A percentile compares a stretch with the other conserved stretches of the same genome.
Conservation (phyloP, 345 rosid species). For the Ricinus communis region DNA sequence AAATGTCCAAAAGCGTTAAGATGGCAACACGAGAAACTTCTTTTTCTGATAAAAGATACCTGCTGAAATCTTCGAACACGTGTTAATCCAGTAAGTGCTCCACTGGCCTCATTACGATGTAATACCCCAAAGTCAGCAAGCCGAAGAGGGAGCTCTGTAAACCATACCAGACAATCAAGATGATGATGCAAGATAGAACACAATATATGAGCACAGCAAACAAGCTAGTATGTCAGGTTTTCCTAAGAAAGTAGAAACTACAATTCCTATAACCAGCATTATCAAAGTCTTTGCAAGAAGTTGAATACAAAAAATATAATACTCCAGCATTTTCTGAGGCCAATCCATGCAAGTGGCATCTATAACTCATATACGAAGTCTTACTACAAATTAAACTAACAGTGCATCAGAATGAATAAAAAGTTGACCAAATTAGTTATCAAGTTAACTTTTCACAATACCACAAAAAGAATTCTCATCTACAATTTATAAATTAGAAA, state of each 20-base stretch:
- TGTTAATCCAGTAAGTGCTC: slow-evolving; percentile 91
- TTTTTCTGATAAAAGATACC: slow-evolving; percentile 42
- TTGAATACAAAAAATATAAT: not conserved
- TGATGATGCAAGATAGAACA: not conserved
- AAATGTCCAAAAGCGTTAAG: not conserved
- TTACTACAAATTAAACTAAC: not conserved
- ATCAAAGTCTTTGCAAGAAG: not conserved
- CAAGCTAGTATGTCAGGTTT: not conserved
- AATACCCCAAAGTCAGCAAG: slow-evolving; percentile 95
- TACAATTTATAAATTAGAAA: not conserved
- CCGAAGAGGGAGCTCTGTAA: slow-evolving; percentile 84
- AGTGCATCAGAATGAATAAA: not conserved
- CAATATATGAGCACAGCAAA: not conserved
- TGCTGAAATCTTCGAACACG: slow-evolving; percentile 98
- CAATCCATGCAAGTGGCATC: too few species aligned
- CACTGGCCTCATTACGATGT: slow-evolving; percentile 98
- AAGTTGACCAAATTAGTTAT: not conserved
- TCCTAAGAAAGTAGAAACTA: not conserved
- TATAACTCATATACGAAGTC: too few species aligned
- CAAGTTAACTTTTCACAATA: too few species aligned
- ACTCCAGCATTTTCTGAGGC: not conserved
- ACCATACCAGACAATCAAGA: not conserved
- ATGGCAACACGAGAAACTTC: not conserved
- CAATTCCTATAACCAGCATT: not conserved
- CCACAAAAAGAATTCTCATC: too few species aligned